Conservation (phyloP, 176 grass and related monocot genomes). For the Otatea glauca region DNA sequence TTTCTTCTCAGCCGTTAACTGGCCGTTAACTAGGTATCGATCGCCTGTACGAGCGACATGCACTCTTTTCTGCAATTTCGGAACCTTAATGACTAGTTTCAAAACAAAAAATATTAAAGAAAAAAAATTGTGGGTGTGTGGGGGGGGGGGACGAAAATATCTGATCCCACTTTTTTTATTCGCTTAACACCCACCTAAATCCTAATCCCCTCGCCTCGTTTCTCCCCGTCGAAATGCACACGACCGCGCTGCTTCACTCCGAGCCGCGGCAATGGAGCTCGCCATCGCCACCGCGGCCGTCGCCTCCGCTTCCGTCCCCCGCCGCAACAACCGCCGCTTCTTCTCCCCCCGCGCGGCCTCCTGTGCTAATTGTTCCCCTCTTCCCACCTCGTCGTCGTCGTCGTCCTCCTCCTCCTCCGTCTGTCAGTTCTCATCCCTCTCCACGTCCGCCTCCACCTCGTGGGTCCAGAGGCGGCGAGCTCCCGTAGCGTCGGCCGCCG, state of each 20-base stretch:
- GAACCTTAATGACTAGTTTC: too few species aligned
- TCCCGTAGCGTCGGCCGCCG: slow-evolving; percentile 39
- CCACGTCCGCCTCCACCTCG: slow-evolving; percentile 43
- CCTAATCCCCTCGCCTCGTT: not conserved
- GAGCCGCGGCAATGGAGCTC: slow-evolving; percentile 56
- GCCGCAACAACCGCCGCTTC: not conserved
- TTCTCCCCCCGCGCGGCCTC: slow-evolving; percentile 5
- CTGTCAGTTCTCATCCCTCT: slow-evolving; percentile 9
- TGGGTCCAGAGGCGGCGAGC: not conserved
- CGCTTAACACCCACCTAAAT: too few species aligned
- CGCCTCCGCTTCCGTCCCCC: not conserved
- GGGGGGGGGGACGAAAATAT: too few species aligned
- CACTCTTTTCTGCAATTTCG: too few species aligned
- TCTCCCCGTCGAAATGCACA: not conserved
- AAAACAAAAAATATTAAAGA: too few species aligned
- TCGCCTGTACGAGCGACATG: too few species aligned
- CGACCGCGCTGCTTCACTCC: not conserved
- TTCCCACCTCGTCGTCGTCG: not conserved
- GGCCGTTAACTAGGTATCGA: too few species aligned
- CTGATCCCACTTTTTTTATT: too few species aligned
- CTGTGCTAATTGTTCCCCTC: not conserved
- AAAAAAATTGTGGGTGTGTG: too few species aligned
- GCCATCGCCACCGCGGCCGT: slow-evolving; percentile 38
- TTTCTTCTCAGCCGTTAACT: too few species aligned
- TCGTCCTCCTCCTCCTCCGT: slow-evolving; percentile 32